Evolutionary conservation across 306 rosid genomes (phyloP), one percentile per base, ranked within the genome.

Genomic region (Spatholobus suberectus): DNA sequence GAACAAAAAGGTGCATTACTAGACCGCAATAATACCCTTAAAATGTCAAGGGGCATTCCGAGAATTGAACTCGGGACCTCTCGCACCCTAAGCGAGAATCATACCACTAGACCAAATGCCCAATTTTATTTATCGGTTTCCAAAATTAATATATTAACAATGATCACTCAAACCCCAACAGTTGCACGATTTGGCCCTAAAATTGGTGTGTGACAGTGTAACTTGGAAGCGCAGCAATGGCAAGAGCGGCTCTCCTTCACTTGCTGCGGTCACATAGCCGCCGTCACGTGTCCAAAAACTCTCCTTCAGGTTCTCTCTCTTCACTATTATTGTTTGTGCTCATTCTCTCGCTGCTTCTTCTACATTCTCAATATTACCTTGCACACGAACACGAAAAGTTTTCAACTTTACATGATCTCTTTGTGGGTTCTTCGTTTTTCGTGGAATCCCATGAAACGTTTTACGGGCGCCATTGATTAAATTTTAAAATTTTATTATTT

Each of bases 211-310:
- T 1, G 29, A 35, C 69, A 37, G 69, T 6, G 59, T 38, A 23
- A 32, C 35, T 52, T 6, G 58, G 68, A 29, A 17, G 59, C 69
- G 34, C 5, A 68, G 58, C 71, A n/a, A 94, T 94, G 98, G 79
- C 90, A 34, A 91, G 93, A 73, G 77, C 91, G 10, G 88, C 92
- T 84, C 85, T 94, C 26, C 57, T 91, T 71, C 89, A 85, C 59
- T 65, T 92, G 80, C 62, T 92, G 38, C 90, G 94, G 63, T 91
- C 94, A 20, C 97, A 85, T 58, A 84, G 85, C 78, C 82, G 51
- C 13, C 83, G 61, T 10, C 83, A 84, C 80, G 13, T 88, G 0
- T 75, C 83, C 83, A 18, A 79, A 17, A 65, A 1, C 63, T 14
- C 84, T 23, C 10, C 67, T 70, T 67, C 94, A 85, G 98, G 98